Base-by-base conservation (phyloP, 805 yeast genomes). In the Pichia gijzeniarum region DNA sequence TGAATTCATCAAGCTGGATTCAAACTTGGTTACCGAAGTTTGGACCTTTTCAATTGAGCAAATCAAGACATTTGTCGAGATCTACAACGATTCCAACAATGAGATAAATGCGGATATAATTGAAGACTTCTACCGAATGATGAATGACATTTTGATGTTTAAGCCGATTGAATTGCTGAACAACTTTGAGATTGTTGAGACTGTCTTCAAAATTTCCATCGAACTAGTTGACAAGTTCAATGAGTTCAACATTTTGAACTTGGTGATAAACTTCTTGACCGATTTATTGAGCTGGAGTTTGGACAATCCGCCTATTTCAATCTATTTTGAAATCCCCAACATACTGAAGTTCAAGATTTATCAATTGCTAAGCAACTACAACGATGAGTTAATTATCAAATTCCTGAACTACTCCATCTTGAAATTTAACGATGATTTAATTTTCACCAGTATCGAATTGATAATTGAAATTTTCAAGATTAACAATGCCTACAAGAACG, bases 221-320 rank as follows among this genome's bases (percentile, higher is more conserved):
- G 68, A 72, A 44, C 73, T 78, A 19, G 68, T 79, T 54, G 58
- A 60, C 14, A 64, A 61, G 20, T 68, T 82, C 36, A 81, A 79
- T 48, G 89, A 87, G 57, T 73, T 71, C 48, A 93, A 85, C 49
- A 82, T 95, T 4, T 68, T 88, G 47, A 69, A 74, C 35, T 71
- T 88, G 2, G 77, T 82, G 17, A 66, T 90, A 47, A 89, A 87
- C 57, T 88, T 78, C 61, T 64, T 90, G 53, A 82, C 86, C 52
- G 99, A 93, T 61, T 70, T 88, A 31, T 64, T 85, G 19, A 77
- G 89, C 6, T 90, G 95, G 91, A 96, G 95, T 1, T 77, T 82
- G 52, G 82, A 75, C 22, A 69, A 76, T 9, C 89, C 96, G 2
- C 96, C 96, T 5, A 73, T 85, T 17, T 82, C 95, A 7, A 73